Evolutionary conservation across 441 rosid genomes (phyloP), one percentile per base, ranked within the genome.

Genomic region (Melastoma candidum): DNA sequence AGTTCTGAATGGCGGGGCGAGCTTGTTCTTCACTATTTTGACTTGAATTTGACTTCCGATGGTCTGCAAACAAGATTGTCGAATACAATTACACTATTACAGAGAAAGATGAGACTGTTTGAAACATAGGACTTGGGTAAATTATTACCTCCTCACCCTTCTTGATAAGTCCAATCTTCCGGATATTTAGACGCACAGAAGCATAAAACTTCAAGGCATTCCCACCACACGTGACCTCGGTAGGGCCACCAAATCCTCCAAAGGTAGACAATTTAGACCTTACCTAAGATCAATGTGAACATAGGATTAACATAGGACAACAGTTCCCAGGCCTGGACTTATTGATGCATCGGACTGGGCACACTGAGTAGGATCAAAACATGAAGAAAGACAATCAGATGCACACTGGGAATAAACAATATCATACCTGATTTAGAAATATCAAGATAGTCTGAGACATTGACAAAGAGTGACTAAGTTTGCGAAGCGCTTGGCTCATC

Each of bases 401-500:
- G 22, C 22, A 7, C 22, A 17, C 22, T 17, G 22, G 22, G 22
- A 17, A 49, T 49, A 54, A 51, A 36, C 39, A n/a, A 32, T 32
- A 32, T 4, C 41, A 29, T 64, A 90, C 97, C 87, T 93, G 97
- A 73, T 93, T 93, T 66, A 88, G 63, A 67, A 93, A 93, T 55
- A 93, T 78, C 67, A 93, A 70, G 53, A 86, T 70, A 13, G 96
- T 81, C 72, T 86, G 90, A 0, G 98, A 86, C 57, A 75, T 59
- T 1, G 95, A 88, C 62, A 93, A 74, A 44, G 97, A 88, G 72
- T 93, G 97, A 69, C 98, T 89, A 65, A 93, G 60, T 69, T 93
- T 93, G 66, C 96, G 95, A 50, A 93, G 92, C 12, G 97, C 97
- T 74, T 89, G 97, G 69, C 96, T 89, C 98, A 93, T 93, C 68